Evolutionary conservation across 129 eudicot species (phyloP).

Genomic region (Lactuca sativa): DNA sequence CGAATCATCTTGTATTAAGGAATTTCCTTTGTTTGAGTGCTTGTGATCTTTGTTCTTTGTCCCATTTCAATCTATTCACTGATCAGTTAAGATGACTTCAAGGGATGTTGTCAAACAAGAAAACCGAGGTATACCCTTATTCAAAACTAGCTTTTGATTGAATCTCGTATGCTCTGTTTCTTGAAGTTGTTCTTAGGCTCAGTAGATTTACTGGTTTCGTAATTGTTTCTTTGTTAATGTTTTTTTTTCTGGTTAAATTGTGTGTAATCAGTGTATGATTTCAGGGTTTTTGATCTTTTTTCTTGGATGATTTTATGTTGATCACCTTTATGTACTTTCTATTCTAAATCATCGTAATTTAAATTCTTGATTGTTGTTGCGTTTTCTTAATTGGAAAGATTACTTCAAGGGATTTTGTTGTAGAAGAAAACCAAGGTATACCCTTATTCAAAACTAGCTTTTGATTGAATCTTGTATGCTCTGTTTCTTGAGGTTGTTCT

Average conservation of each 20-base stretch:
- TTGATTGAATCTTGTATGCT: background rate
- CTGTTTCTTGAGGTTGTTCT: background rate
- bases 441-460: background rate
- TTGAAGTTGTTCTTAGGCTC: background rate
- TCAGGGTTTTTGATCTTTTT: background rate
- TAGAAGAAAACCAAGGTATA: slow-evolving; percentile 59
- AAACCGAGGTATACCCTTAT: slow-evolving; percentile 43
- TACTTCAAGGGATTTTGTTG: slow-evolving; percentile 54
- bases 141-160: background rate
- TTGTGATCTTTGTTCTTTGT: background rate
- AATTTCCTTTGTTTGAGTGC: background rate
- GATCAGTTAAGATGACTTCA: slow-evolving; percentile 50
- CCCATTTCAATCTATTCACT: background rate
- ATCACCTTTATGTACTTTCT: background rate
- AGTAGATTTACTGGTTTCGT: background rate
- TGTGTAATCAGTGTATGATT: background rate
- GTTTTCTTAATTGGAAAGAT: slow-evolving; percentile 4
- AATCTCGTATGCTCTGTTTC: background rate
- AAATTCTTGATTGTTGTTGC: background rate
- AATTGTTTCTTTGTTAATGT: background rate
- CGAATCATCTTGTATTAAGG: too few relatives aligned
- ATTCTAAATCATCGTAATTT: background rate
- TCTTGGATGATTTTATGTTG: background rate
- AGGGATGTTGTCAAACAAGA: slow-evolving; percentile 53
- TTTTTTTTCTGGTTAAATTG: background rate